A percentile compares a stretch with the other conserved stretches of the same genome.
Conservation (phyloP, 2,329 filamentous ascomycete genomes). For the Cucurbitaria berberidis region DNA sequence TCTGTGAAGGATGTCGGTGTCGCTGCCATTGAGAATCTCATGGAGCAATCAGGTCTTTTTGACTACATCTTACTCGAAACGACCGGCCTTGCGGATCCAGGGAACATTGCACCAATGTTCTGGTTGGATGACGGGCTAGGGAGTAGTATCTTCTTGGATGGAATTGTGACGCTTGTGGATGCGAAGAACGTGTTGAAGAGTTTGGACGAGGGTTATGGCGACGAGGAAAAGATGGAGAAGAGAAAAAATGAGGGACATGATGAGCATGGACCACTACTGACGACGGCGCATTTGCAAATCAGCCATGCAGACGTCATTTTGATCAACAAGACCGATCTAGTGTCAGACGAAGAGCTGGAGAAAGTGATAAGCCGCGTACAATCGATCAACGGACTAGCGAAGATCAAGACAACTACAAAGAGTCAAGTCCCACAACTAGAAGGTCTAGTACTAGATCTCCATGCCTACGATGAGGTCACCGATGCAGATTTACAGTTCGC, state of each 20-base stretch:
- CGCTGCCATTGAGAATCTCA: conserved; percentile 91
- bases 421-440: conserved; percentile 82
- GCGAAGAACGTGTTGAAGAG: conserved; percentile 87
- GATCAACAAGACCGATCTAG: conserved; percentile 91
- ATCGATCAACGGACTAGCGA: conserved; percentile 89
- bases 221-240: conserved; percentile 54
- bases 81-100: conserved; percentile 91
- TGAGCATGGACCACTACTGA: conserved; percentile 73
- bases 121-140: conserved; percentile 97
- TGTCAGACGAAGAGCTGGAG: conserved; percentile 72
- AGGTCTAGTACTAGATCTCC: conserved; percentile 84
- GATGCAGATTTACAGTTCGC: conserved; percentile 68
- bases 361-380: conserved; percentile 72
- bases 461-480: conserved; percentile 87
- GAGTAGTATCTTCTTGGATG: conserved; percentile 94
- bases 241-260: conserved; percentile 49
- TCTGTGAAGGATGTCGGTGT: conserved; percentile 97
- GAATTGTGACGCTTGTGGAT: conserved; percentile 94
- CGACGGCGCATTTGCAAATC: conserved; percentile 93
- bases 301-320: conserved; percentile 95
- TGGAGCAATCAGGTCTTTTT: conserved; percentile 91
- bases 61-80: conserved; percentile 98
- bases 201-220: conserved; percentile 69
- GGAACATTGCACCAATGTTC: conserved; percentile 93
- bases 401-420: conserved; percentile 79